These are phyloP conservation scores for Talaromyces sp. DNA, from an alignment of 2,329 filamentous ascomycete species.

Conservation along the genomic window DNA sequence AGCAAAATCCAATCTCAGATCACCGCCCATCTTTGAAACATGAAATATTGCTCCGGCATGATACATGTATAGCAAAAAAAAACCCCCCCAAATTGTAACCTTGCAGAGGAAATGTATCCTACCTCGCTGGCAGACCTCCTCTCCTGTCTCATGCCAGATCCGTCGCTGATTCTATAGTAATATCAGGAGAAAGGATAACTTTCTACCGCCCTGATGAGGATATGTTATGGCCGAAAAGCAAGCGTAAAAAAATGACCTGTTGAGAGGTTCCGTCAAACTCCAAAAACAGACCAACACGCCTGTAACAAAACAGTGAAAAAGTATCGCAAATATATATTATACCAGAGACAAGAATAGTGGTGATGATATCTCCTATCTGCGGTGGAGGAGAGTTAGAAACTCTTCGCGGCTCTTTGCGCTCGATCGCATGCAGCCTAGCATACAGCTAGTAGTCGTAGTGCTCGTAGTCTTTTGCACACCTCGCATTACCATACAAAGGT, in stretches of 20 bases:
- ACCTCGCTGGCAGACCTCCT: background rate
- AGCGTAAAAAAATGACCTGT: slow-evolving; percentile 26
- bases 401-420: slow-evolving; percentile 93
- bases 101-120: background rate
- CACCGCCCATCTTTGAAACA: background rate
- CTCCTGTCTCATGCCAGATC: background rate
- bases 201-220: background rate
- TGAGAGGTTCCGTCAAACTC: slow-evolving; percentile 39
- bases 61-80: background rate
- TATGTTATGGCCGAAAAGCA: background rate
- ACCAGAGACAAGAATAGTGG: background rate
- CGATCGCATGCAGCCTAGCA: slow-evolving; percentile 91
- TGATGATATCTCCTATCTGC: slow-evolving; percentile 27
- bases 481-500: slow-evolving; percentile 98
- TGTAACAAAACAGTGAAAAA: background rate
- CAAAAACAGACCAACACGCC: slow-evolving; percentile 20
- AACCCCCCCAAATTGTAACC: background rate
- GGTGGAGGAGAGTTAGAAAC: slow-evolving; percentile 77
- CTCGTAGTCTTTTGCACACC: slow-evolving; percentile 90
- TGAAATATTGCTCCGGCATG: background rate
- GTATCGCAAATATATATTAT: background rate
- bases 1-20: background rate
- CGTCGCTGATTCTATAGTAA: background rate
- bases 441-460: slow-evolving; percentile 90
- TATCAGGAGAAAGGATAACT: background rate